Evolutionary conservation across 305 asterid species (phyloP).

Genomic region (Salvia sclarea): DNA sequence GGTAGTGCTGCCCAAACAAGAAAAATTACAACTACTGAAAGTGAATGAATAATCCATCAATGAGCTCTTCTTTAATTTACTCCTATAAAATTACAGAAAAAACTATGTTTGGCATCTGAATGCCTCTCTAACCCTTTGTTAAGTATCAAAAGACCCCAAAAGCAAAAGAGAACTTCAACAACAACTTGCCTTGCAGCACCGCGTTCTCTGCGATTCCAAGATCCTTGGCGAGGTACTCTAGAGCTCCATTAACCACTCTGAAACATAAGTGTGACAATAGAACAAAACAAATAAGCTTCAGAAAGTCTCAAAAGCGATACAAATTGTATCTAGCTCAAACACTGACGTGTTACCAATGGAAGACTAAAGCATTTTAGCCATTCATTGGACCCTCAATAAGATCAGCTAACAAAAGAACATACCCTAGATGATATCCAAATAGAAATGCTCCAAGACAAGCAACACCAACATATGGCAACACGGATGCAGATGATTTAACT

Average conservation of each 20-base stretch:
- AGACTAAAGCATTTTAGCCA: neutral
- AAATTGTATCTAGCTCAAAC: neutral
- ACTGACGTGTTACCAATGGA: conserved; percentile 12
- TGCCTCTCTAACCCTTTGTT: neutral
- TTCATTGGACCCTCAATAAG: neutral
- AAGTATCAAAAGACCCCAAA: conserved; percentile 10
- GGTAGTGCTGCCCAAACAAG: neutral
- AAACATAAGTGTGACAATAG: conserved; percentile 22
- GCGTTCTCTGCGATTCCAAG: conserved; percentile 81
- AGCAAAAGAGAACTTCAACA: conserved; percentile 1
- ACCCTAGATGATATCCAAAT: conserved; percentile 98
- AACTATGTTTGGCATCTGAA: neutral
- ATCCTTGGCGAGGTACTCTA: conserved; percentile 88
- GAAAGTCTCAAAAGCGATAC: neutral
- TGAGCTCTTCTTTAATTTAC: neutral
- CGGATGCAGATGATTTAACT: conserved; percentile 71
- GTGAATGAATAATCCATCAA: neutral
- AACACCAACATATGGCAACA: conserved; percentile 89
- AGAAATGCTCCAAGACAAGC: conserved; percentile 88
- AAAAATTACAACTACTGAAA: neutral
- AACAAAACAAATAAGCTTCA: conserved; percentile 2
- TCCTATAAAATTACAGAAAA: neutral
- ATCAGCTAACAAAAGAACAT: conserved; percentile 24
- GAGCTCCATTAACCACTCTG: conserved; percentile 98
- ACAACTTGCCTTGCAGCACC: conserved; percentile 74